phyloP scores from a whole-genome alignment of 345 rosid genomes.

The Iberis pinnata region DNA sequence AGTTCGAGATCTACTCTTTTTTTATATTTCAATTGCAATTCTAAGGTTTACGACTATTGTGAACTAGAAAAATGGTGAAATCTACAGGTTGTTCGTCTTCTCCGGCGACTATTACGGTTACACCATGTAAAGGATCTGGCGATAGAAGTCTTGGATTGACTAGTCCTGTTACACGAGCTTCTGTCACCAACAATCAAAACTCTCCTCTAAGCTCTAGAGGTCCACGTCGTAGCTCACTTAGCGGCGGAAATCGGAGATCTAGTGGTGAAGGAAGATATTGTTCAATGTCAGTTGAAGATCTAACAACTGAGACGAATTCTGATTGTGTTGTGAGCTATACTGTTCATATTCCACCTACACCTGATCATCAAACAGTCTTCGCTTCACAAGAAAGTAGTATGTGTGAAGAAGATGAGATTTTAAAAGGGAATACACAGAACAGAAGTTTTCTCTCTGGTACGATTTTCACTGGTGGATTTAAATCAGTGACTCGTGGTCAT shows the following conservation, averaged over 20 bases:
- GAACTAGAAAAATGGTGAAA: slow-evolving; percentile 40
- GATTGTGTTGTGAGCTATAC: slow-evolving; percentile 54
- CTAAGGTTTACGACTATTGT: neutral
- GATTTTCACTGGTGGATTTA: slow-evolving; percentile 60
- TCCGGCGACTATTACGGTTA: slow-evolving; percentile 66
- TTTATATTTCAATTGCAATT: neutral
- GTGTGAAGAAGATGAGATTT: slow-evolving; percentile 20
- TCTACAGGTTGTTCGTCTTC: slow-evolving; percentile 34
- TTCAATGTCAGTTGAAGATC: slow-evolving; percentile 43
- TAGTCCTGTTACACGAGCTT: slow-evolving; percentile 58
- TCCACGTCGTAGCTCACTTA: slow-evolving; percentile 33
- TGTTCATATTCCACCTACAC: slow-evolving; percentile 74
- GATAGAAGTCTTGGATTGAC: slow-evolving; percentile 62
- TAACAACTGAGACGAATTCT: slow-evolving; percentile 37
- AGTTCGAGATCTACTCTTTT: slow-evolving; percentile 9
- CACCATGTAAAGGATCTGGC: slow-evolving; percentile 62
- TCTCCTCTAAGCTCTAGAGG: slow-evolving; percentile 51
- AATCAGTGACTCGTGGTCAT: slow-evolving; percentile 66
- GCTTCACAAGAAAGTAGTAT: slow-evolving; percentile 45
- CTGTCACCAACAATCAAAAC: slow-evolving; percentile 47
- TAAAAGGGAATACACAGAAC: slow-evolving; percentile 29
- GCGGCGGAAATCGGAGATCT: slow-evolving; percentile 37
- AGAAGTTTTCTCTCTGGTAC: slow-evolving; percentile 50
- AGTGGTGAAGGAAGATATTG: slow-evolving; percentile 52
- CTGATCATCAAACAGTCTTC: slow-evolving; percentile 57